Evolutionary conservation across 2,329 filamentous ascomycete species (phyloP).

Genomic region (Paecilomyces dactylethromorphus): DNA sequence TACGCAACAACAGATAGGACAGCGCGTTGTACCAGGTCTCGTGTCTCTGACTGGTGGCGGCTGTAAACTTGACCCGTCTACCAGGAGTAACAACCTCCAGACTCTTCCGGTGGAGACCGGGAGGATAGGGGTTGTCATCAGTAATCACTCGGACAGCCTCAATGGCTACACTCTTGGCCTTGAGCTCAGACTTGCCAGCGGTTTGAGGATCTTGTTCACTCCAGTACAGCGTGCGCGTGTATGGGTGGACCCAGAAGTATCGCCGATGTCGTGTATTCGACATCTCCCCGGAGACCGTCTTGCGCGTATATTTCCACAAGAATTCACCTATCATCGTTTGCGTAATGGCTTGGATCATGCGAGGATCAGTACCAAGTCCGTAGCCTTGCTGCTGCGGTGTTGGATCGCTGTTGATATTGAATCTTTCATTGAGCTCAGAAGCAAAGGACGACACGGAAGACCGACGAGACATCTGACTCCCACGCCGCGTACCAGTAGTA

Average conservation of each 20-base stretch:
- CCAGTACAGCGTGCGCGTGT: constrained; percentile 95
- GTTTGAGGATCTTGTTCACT: constrained; percentile 79
- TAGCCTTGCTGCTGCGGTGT: constrained; percentile 51
- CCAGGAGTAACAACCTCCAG: constrained; percentile 84
- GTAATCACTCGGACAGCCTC: constrained; percentile 86
- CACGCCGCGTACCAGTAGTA: constrained; percentile 13
- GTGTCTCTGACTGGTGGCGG: constrained; percentile 85
- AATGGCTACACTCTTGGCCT: constrained; percentile 85
- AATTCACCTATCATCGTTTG: constrained; percentile 99
- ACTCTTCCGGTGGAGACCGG: constrained; percentile 90
- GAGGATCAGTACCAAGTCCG: constrained; percentile 72
- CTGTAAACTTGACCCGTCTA: constrained; percentile 86
- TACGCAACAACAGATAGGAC: constrained; percentile 82
- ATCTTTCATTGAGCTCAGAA: constrained; percentile 85
- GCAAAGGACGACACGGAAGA: constrained; percentile 94
- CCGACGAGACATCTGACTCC: constrained; percentile 52
- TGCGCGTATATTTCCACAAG: constrained; percentile 97
- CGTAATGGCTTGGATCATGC: constrained; percentile 98
- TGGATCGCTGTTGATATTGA: constrained; percentile 62
- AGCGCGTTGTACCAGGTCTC: constrained; percentile 99
- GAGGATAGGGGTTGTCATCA: constrained; percentile 92
- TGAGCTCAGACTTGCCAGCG: constrained; percentile 69
- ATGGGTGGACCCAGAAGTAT: constrained; percentile 99
- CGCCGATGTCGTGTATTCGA: constrained; percentile 85
- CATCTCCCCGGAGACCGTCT: constrained; percentile 79